Evolutionary conservation across 202 grass and related monocot genomes (phyloP), one percentile per base, ranked within the genome.

Genomic region (Miscanthus sacchariflorus): DNA sequence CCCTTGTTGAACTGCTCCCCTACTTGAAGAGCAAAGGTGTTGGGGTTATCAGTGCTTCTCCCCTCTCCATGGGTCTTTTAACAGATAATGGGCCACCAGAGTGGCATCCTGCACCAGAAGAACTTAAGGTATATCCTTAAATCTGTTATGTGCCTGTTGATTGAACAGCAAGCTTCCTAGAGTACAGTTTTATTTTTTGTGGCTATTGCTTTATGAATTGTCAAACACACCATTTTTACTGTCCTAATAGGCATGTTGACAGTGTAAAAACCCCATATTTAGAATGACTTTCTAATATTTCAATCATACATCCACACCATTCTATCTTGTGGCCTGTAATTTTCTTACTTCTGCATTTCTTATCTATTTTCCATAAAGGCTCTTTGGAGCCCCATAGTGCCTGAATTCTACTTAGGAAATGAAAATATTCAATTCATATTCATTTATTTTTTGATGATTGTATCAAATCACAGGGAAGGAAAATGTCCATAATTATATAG

Each of bases 1-100:
- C 94, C 3, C 81, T 99, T 9, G 46, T 93, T 12, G 86, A 96
- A 90, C 66, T 95, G 79, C 88, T 99, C 6, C 97, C 97, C 5
- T 99, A 96, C 89, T 86, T 99, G 23, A 96, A 93, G 76, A 93
- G 90, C 86, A 99, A 93, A 77, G 94, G 89, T 25, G 89, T 95
- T 59, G 94, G 94, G 9, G 92, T 96, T 27, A 96, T 99, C 63
- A 96, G 17, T 17, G 96, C 94, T 70, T 99, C 96, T 2, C 96
- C 94, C 4, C 92, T 99, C 67, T 65, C 94, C 0, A 96, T 99
- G 96, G 92, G 96, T 9, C 96, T 99, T 82, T 90, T 99, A 17
- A 99, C 92, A 2, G 92, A 99, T 33, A 86, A 80, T 74, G 96
- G 94, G 5, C 96, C 94, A 0, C 96, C 94, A 0, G 89, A 91